phyloP scores from a whole-genome alignment of 176 grass and related monocot genomes.

The Poa pratensis region DNA sequence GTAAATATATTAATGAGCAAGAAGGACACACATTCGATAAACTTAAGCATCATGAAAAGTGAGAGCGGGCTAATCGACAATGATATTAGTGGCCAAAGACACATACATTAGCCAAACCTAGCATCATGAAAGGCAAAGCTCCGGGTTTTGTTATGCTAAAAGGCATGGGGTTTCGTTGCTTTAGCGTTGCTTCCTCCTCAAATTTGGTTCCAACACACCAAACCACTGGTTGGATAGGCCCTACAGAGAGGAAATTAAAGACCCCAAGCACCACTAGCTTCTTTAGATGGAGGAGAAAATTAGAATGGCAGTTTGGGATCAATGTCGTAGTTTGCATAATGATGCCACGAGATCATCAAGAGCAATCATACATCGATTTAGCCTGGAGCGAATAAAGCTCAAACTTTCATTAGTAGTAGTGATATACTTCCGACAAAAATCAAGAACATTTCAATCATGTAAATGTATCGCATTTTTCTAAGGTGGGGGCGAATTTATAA shows the following conservation, averaged over 20 bases:
- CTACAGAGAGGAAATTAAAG: neutral
- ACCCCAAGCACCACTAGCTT: conserved; percentile 26
- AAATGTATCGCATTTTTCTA: neutral
- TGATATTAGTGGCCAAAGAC: conserved; percentile 9
- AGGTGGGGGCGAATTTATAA: neutral
- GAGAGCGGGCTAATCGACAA: conserved; percentile 5
- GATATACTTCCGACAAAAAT: neutral
- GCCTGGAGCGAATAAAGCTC: conserved; percentile 41
- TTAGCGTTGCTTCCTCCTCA: conserved; percentile 49
- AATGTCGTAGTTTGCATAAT: neutral
- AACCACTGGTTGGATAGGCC: conserved; percentile 21
- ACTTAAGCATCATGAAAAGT: conserved; percentile 44
- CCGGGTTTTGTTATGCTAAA: conserved; percentile 45
- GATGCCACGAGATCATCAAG: neutral
- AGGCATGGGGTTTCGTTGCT: conserved; percentile 20
- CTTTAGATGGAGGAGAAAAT: conserved; percentile 24
- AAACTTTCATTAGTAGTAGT: neutral
- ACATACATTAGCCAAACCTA: conserved; percentile 41
- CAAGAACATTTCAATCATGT: neutral
- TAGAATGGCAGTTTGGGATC: neutral
- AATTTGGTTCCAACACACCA: conserved; percentile 44
- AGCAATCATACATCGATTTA: neutral
- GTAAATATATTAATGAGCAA: conserved; percentile 4
- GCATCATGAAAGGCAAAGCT: conserved; percentile 41
- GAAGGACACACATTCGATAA: conserved; percentile 34